These are phyloP conservation scores for Pseudocercospora ulei DNA, from an alignment of 2,329 filamentous ascomycete genomes.

Conservation along the genomic window DNA sequence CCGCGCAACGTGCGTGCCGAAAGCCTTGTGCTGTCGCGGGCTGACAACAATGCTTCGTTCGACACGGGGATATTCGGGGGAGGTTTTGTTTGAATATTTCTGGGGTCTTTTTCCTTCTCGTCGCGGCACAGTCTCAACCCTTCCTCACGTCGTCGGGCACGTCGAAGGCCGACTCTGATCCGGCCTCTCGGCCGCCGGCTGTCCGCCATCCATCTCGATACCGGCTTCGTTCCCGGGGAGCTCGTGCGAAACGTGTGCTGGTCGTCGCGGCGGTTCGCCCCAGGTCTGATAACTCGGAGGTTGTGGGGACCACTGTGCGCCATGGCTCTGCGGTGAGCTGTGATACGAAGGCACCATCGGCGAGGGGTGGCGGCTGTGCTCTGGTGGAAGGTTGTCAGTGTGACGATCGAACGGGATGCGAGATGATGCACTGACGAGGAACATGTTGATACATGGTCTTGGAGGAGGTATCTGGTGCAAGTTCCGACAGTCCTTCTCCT, in stretches of 20 bases:
- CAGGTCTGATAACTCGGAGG: conserved; percentile 15
- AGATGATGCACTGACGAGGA: conserved; percentile 3
- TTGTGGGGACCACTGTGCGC: conserved; percentile 10
- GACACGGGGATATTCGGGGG: too few relatives aligned
- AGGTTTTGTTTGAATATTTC: too few relatives aligned
- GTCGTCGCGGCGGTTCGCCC: conserved; percentile 6
- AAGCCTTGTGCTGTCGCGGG: too few relatives aligned
- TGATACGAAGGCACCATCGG: conserved; percentile 13
- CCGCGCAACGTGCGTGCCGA: too few relatives aligned
- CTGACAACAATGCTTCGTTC: too few relatives aligned
- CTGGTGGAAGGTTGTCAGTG: conserved; percentile 5
- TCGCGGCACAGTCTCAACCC: background rate
- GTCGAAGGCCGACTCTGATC: conserved; percentile 1
- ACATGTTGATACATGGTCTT: conserved; percentile 9
- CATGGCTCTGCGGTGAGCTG: conserved; percentile 12
- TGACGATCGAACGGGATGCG: background rate
- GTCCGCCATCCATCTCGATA: conserved; percentile 13
- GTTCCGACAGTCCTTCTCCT: conserved; percentile 1
- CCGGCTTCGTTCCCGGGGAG: conserved; percentile 13
- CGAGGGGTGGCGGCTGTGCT: conserved; percentile 6
- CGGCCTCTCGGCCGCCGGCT: background rate
- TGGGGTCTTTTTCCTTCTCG: background rate
- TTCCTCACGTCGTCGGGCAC: background rate
- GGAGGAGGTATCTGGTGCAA: conserved; percentile 1
- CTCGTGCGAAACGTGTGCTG: conserved; percentile 12